These are phyloP conservation scores for Erythrobasidium hasegawianum DNA, from an alignment of 1,284 basidiomycete species.

Conservation along the genomic window DNA sequence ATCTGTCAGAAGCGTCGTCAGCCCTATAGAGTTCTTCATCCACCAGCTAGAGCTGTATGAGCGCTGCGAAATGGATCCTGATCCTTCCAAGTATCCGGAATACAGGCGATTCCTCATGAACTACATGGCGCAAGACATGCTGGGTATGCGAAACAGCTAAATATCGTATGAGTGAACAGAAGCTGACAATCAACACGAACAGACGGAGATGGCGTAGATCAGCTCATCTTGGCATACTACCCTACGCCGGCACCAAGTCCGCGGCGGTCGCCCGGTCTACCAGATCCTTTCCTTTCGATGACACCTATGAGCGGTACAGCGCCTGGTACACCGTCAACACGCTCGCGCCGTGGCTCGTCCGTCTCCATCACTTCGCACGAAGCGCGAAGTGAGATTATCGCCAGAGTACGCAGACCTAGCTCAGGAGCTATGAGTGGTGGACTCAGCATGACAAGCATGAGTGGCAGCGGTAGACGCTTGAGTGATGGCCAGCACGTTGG, in stretches of 20 bases:
- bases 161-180: conserved; percentile 29
- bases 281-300: conserved; percentile 39
- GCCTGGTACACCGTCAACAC: not conserved
- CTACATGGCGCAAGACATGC: conserved; percentile 45
- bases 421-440: conserved; percentile 6
- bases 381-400: conserved; percentile 19
- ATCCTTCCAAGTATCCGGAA: conserved; percentile 47
- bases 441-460: conserved; percentile 31
- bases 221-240: conserved; percentile 49
- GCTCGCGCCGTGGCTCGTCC: conserved; percentile 30
- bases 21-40: conserved; percentile 49
- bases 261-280: conserved; percentile 10
- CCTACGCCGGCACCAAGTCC: conserved; percentile 45
- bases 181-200: not conserved
- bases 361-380: conserved; percentile 21
- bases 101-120: conserved; percentile 50
- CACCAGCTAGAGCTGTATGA: conserved; percentile 50
- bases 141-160: conserved; percentile 40
- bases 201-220: conserved; percentile 45
- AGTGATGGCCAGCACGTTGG: conserved; percentile 29
- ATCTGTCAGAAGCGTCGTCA: conserved; percentile 43
- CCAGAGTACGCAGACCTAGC: conserved; percentile 27
- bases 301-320: conserved; percentile 32
- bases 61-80: conserved; percentile 47
- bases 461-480: conserved; percentile 11